phyloP scores from a whole-genome alignment of 352 stramenopile genomes.

The Elongisporangium undulatum region DNA sequence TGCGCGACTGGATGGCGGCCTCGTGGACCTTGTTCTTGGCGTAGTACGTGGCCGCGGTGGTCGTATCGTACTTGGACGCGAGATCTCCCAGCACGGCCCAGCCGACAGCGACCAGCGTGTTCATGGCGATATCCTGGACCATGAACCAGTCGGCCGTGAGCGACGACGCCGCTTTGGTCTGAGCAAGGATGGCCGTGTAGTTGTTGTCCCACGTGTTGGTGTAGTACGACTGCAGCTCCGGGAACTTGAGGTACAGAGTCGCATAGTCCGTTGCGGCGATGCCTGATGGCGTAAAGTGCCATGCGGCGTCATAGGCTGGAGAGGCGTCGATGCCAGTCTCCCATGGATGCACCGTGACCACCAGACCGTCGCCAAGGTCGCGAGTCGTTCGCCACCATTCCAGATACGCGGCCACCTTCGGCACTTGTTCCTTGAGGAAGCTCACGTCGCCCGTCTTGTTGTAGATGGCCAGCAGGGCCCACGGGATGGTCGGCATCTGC shows the following conservation, averaged over 20 bases:
- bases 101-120: constrained; percentile 14
- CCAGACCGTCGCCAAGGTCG: constrained; percentile 10
- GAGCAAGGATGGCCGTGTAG: constrained; percentile 13
- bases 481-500: constrained; percentile 17
- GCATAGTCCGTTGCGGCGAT: constrained; percentile 9
- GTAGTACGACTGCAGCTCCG: constrained; percentile 15
- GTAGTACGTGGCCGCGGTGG: constrained; percentile 12
- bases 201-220: constrained; percentile 15
- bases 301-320: constrained; percentile 11
- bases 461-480: constrained; percentile 15
- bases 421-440: constrained; percentile 14
- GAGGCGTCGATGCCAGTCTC: constrained; percentile 13
- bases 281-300: constrained; percentile 8
- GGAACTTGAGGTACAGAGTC: constrained; percentile 16
- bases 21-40: constrained; percentile 13
- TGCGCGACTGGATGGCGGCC: constrained; percentile 9
- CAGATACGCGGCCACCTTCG: constrained; percentile 13
- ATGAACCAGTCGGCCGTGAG: constrained; percentile 16
- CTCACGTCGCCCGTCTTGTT: constrained; percentile 13
- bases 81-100: constrained; percentile 14
- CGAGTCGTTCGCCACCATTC: constrained; percentile 16
- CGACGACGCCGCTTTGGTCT: constrained; percentile 11
- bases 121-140: constrained; percentile 18
- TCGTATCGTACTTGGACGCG: constrained; percentile 10
- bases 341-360: constrained; percentile 15